These are phyloP conservation scores for Santalum album DNA, from an alignment of 164 flowering plant species.

Conservation along the genomic window DNA sequence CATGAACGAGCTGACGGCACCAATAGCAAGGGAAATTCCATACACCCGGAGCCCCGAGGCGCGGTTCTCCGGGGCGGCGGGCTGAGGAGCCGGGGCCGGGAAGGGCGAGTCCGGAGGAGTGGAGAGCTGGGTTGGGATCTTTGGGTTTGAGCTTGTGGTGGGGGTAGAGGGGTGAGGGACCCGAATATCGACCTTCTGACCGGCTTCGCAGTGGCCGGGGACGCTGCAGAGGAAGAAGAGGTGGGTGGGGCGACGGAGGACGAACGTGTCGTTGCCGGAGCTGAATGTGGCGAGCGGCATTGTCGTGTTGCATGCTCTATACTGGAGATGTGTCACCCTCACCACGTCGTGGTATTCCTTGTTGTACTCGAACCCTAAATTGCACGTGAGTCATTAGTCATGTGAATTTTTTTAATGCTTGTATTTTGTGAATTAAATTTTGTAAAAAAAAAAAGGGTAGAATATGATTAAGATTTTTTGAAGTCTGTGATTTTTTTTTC, in stretches of 20 bases:
- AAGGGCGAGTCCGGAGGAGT: background rate
- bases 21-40: too few relatives aligned
- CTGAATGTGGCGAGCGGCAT: slow-evolving; percentile 21
- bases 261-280: slow-evolving; percentile 34
- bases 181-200: slow-evolving; percentile 38
- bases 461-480: too few relatives aligned
- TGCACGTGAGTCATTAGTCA: too few relatives aligned
- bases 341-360: slow-evolving; percentile 31
- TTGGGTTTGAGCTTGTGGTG: background rate
- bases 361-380: slow-evolving; percentile 35
- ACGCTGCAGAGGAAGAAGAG: slow-evolving; percentile 31
- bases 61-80: background rate
- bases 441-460: too few relatives aligned
- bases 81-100: slow-evolving; percentile 8
- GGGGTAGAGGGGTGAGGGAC: slow-evolving; percentile 8
- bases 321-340: slow-evolving; percentile 23
- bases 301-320: slow-evolving; percentile 23
- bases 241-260: slow-evolving; percentile 21
- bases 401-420: too few relatives aligned
- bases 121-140: background rate
- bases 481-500: too few relatives aligned
- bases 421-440: too few relatives aligned
- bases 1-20: too few relatives aligned
- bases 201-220: slow-evolving; percentile 38
- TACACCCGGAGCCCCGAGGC: too few relatives aligned